Base-by-base conservation (phyloP, 805 yeast genomes). In the Metschnikowia hibisci region DNA sequence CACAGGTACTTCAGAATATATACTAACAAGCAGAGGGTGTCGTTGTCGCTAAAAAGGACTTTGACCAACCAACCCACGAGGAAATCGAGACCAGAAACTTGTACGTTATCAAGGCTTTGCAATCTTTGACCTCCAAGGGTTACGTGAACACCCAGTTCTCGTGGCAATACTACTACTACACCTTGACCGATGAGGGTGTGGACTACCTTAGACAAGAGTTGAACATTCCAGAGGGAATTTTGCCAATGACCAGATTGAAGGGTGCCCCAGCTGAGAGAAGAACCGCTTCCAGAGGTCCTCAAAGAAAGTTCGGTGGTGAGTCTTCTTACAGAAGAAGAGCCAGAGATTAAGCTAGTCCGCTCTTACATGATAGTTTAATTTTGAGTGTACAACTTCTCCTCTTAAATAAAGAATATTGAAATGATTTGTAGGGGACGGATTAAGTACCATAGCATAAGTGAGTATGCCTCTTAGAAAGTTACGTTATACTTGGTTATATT, bases 151-250 rank as follows among this genome's bases (percentile, higher is more conserved):
- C 99, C 66, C 98, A 89, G 80, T 93, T 91, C 85, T 91, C 98
- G 69, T 93, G 99, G 99, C 97, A 90, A 84, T 88, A 88, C 84
- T 93, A 93, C 81, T 93, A 93, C 96, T 93, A 93, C 95, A 88
- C 99, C 81, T 86, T 93, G 73, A 93, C 98, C 72, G 98, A 93
- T 72, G 96, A 87, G 78, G 99, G 99, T 84, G 91, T 93, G 59
- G 96, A 89, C 71, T 93, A 80, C 86, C 85, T 93, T 71, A 87
- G 97, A 80, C 89, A 87, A 73, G 93, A 89, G 87, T 85, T 93
- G 76, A 89, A 90, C 84, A 82, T 93, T 67, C 99, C 99, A 78
- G 95, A 87, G 76, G 95, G 89, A 78, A 85, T 93, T 74, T 91
- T 89, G 75, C 99, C 99, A 71, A 83, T 86, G 75, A 93, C 99